Evolutionary conservation across 1,284 basidiomycete genomes (phyloP), one percentile per base, ranked within the genome.

Genomic region (Ceratobasidium sp.): DNA sequence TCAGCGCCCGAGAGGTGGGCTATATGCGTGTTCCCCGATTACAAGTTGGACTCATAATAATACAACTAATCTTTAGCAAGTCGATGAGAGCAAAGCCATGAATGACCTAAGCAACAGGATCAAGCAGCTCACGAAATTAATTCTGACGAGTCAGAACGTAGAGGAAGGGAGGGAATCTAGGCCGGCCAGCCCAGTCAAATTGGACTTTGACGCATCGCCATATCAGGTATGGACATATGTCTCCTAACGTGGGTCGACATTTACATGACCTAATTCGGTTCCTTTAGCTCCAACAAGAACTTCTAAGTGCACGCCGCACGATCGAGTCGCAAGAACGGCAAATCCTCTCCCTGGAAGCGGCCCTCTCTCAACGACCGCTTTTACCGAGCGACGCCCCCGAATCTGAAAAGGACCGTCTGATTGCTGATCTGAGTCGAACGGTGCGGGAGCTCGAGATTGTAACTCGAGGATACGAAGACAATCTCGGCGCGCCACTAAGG

Each of bases 201-300:
- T 93, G 40, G 90, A 94, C 78, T 94, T 93, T 73, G 91, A 93
- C 75, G 86, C 91, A 84, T 87, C 90, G 0, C 89, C 91, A 1
- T 91, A 93, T 71, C 87, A 93, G 80, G 90, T 90, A 47, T 60
- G 82, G 74, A 6, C 31, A 13, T 47, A 6, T 34, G 20, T 69
- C 2, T 42, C 10, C 53, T 25, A 17, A 12, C 10, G 15, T 10
- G 29, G 15, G 4, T 35, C 10, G 22, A 17, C 31, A 22, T 32
- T 34, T 10, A 4, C 42, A 22, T 12, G 25, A 40, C 68, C 49
- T 58, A 49, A 58, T 5, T 45, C 4, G 25, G 65, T 15, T 42
- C n/a, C 20, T 47, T 22, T 70, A 92, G 88, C 82, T 96, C 0
- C 92, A 94, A 79, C 91, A 95, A 81, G 91, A 94, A 73, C 84